Conservation (phyloP, 164 flowering plant genomes). For the Euptelea pleiosperma region DNA sequence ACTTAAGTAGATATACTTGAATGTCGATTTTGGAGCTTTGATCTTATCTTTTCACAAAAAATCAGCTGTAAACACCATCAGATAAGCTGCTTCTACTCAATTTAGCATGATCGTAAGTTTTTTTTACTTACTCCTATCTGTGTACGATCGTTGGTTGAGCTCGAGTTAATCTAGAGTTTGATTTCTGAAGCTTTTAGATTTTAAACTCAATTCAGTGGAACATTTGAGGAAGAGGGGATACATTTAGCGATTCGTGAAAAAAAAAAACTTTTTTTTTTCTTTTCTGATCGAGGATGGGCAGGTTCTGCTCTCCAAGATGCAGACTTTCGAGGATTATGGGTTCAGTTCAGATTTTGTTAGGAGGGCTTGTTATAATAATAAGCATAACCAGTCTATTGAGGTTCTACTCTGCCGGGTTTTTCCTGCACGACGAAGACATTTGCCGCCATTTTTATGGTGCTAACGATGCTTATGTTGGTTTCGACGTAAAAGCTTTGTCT, state of each 20-base stretch:
- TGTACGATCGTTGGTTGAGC: background rate
- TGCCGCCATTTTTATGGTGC: constrained; percentile 57
- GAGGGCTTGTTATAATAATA: constrained; percentile 62
- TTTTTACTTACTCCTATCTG: background rate
- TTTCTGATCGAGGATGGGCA: constrained; percentile 39
- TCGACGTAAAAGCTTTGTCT: constrained; percentile 49
- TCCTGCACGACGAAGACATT: constrained; percentile 57
- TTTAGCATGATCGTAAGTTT: background rate
- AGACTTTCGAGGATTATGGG: constrained; percentile 50
- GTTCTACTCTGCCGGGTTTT: constrained; percentile 75
- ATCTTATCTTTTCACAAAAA: too few relatives aligned
- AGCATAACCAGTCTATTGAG: constrained; percentile 57
- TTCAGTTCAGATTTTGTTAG: constrained; percentile 58
- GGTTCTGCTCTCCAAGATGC: constrained; percentile 44
- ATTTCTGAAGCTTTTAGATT: too few relatives aligned
- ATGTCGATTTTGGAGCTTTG: background rate
- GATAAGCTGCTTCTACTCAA: background rate
- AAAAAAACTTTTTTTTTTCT: background rate
- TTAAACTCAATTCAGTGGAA: too few relatives aligned
- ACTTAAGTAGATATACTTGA: background rate
- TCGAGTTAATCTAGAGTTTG: background rate
- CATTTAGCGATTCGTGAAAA: background rate
- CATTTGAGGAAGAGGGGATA: background rate
- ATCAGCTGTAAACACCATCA: too few relatives aligned
- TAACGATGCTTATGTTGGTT: constrained; percentile 36